These are phyloP conservation scores for Kodamaea lidongshanica DNA, from an alignment of 805 yeast genomes.

Conservation along the genomic window DNA sequence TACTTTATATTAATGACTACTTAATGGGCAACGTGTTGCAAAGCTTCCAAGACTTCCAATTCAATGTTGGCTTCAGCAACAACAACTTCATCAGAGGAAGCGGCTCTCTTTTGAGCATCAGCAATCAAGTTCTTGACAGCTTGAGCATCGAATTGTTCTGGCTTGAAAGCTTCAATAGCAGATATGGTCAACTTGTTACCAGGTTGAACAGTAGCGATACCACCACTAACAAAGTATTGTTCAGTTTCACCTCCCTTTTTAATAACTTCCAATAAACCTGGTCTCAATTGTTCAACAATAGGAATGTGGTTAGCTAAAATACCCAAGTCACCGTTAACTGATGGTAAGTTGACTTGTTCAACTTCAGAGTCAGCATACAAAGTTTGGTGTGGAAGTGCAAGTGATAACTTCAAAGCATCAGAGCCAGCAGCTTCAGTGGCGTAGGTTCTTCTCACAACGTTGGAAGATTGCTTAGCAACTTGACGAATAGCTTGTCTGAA, in stretches of 20 bases:
- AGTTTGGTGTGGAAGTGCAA: slow-evolving; percentile 86
- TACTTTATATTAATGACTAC: too few species aligned
- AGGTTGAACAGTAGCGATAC: slow-evolving; percentile 94
- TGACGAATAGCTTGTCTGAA: slow-evolving; percentile 61
- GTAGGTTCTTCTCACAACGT: slow-evolving; percentile 69
- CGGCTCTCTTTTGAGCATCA: slow-evolving; percentile 89
- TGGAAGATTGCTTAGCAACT: slow-evolving; percentile 51
- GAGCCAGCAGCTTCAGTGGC: slow-evolving; percentile 70
- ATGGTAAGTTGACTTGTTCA: slow-evolving; percentile 87
- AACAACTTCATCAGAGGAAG: slow-evolving; percentile 77
- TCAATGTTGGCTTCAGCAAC: slow-evolving; percentile 95
- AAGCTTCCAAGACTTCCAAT: slow-evolving; percentile 93
- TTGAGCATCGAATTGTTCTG: slow-evolving; percentile 77
- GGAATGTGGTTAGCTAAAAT: slow-evolving; percentile 97
- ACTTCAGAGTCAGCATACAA: slow-evolving; percentile 53
- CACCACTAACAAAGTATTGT: slow-evolving; percentile 90
- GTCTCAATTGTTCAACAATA: slow-evolving; percentile 88
- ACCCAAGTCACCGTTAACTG: slow-evolving; percentile 94
- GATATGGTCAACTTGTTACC: slow-evolving; percentile 85
- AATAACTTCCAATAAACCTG: slow-evolving; percentile 91
- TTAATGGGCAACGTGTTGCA: slow-evolving; percentile 74
- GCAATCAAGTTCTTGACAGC: slow-evolving; percentile 75
- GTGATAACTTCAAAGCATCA: slow-evolving; percentile 76
- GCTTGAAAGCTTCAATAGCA: slow-evolving; percentile 91
- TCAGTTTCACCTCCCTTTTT: slow-evolving; percentile 65